These are phyloP conservation scores for Phlebiopsis flavidoalba DNA, from an alignment of 768 basidiomycete species.

Conservation along the genomic window DNA sequence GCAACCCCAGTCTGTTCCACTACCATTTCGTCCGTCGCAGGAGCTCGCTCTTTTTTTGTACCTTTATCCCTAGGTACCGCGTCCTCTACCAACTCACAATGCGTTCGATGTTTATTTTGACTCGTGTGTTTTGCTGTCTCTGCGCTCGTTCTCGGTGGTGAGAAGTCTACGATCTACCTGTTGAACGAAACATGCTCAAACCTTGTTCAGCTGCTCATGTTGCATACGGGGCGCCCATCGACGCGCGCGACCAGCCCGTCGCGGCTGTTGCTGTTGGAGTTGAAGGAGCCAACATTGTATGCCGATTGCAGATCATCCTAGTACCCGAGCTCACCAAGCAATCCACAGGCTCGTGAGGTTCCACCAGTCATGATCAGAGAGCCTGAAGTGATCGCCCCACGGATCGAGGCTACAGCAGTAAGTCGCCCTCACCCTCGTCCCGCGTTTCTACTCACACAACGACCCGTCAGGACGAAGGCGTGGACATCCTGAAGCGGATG, in stretches of 20 bases:
- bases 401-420: background rate
- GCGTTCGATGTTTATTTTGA: constrained; percentile 10
- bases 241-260: background rate
- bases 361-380: background rate
- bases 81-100: background rate
- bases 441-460: background rate
- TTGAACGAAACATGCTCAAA: background rate
- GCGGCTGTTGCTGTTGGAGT: background rate
- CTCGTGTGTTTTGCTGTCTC: constrained; percentile 10
- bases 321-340: background rate
- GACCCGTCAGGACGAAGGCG: background rate
- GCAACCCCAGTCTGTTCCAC: background rate
- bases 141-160: constrained; percentile 10
- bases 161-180: background rate
- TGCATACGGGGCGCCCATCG: constrained; percentile 8
- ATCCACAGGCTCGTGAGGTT: background rate
- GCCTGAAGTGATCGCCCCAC: background rate
- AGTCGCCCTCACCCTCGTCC: background rate
- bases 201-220: background rate
- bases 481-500: background rate
- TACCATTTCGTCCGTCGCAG: background rate
- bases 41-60: constrained; percentile 4
- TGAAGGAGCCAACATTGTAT: background rate
- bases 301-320: background rate
- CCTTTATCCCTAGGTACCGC: background rate